Evolutionary conservation across 139 green algal genomes (phyloP), one percentile per base, ranked within the genome.

Genomic region (Edaphochlamys debaryana): DNA sequence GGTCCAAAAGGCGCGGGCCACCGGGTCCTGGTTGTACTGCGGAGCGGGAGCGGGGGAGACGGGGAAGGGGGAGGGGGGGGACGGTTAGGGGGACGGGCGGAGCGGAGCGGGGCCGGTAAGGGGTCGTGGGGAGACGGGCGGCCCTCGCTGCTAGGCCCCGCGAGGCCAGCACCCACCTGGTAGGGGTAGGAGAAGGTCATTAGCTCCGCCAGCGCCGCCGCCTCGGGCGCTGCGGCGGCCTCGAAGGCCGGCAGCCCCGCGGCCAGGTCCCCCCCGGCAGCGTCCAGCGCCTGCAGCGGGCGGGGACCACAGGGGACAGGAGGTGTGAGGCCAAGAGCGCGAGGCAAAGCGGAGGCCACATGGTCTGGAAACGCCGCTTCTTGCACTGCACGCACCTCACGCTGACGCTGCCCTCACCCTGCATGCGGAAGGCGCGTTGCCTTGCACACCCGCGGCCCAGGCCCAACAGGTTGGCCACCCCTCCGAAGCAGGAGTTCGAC

Each of bases 11-110:
- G n/a, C 69, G 3, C 45, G 22, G 25, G 7, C 13, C 30, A 72
- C 17, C 37, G 8, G 36, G 75, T 68, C 42, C 75, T 88, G 84
- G 37, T 66, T 62, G 84, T 89, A 89, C 84, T 89, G 75, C 58
- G 52, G 29, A 19, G n/a, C 1, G 32, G 5, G 62, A 13, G 7
- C 2, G 32, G n/a, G 62, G 8, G 32, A 11, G 32, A 6, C n/a
- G n/a, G 62, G 62, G n/a, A 41, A 13, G 62, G 32, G 62, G 62
- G 11, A 25, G 3, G 32, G 62, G 2, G 58, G 4, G 17, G 27
- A 22, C 8, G 22, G 54, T 29, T 17, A 4, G 54, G 19, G 54
- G 54, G 54, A 63, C 20, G 54, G 54, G 54, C 11, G 19, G 30
- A 63, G 19, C 19, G 54, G 4, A 30, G 22, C 4, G 54, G 9